These are phyloP conservation scores for Helichrysum umbraculigerum DNA, from an alignment of 129 eudicot genomes.

Conservation along the genomic window DNA sequence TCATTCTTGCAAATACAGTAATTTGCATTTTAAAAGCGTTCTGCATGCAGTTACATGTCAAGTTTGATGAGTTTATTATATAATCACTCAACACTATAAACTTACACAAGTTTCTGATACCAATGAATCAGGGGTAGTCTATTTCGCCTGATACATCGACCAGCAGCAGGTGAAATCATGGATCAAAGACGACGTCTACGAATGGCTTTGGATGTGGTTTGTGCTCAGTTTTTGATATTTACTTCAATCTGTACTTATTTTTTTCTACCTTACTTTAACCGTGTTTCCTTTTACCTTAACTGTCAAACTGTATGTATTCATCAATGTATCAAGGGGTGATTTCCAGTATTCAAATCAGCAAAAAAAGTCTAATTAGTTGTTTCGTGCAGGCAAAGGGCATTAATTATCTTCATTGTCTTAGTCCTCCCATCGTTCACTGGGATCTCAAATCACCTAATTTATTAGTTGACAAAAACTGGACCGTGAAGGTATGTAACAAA, in stretches of 20 bases:
- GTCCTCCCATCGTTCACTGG: slow-evolving; percentile 93
- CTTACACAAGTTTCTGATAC: neutral
- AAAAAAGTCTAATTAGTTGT: slow-evolving; percentile 8
- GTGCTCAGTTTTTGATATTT: slow-evolving; percentile 26
- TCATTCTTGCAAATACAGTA: too few relatives aligned
- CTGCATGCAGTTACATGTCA: neutral
- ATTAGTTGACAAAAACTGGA: slow-evolving; percentile 94
- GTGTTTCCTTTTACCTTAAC: neutral
- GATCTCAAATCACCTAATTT: slow-evolving; percentile 95
- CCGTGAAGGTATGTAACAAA: slow-evolving; percentile 66
- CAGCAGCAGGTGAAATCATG: slow-evolving; percentile 80
- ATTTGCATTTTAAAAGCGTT: too few relatives aligned
- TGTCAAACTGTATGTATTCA: neutral
- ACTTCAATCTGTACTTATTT: neutral
- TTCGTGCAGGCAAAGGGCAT: slow-evolving; percentile 82
- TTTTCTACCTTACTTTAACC: neutral
- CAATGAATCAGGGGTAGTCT: slow-evolving; percentile 70
- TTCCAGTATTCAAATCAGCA: neutral
- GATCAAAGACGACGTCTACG: slow-evolving; percentile 82
- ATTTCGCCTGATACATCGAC: slow-evolving; percentile 84
- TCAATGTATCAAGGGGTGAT: neutral
- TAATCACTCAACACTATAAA: neutral
- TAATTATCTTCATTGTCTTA: slow-evolving; percentile 85
- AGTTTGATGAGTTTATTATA: neutral
- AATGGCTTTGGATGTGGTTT: slow-evolving; percentile 97